phyloP scores from a whole-genome alignment of 2,329 filamentous ascomycete species.

The Graphium sp. region DNA sequence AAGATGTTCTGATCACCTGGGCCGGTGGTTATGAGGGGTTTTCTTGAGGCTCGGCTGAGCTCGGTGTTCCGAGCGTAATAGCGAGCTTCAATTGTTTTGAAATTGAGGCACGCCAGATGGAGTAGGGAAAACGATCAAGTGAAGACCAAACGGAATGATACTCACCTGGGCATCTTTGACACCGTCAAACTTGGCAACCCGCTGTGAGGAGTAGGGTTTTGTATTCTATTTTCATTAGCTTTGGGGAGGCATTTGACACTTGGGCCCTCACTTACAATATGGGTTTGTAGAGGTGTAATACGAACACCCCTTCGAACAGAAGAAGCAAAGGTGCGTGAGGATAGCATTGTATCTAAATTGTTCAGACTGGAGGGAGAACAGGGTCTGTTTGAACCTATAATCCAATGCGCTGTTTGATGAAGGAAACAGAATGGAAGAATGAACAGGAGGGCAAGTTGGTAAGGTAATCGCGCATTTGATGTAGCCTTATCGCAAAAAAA shows the following conservation, averaged over 20 bases:
- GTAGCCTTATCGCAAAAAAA: no score
- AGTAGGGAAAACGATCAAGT: conserved; percentile 3
- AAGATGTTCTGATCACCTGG: conserved; percentile 6
- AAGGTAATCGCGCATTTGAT: no score
- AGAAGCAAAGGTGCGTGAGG: conserved; percentile 6
- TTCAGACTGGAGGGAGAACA: conserved; percentile 9
- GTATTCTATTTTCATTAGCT: no score
- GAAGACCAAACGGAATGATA: conserved; percentile 11
- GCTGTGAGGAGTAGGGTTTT: conserved; percentile 37
- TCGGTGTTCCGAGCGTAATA: conserved; percentile 7
- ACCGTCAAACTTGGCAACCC: conserved; percentile 87
- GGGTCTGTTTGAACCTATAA: conserved; percentile 11
- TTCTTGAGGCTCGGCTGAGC: conserved; percentile 5
- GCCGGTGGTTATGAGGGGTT: conserved; percentile 8
- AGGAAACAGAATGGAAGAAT: no score
- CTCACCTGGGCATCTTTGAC: conserved; percentile 76
- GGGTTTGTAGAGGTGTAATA: conserved; percentile 22
- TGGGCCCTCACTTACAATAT: conserved; percentile 50
- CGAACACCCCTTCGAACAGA: conserved; percentile 6
- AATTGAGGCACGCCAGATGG: conserved; percentile 6
- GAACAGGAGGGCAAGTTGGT: no score
- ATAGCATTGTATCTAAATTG: conserved; percentile 4
- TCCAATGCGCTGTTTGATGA: no score
- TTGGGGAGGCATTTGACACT: no score
- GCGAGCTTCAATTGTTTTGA: conserved; percentile 21